Conservation (phyloP, 176 grass and related monocot species). For the Secale cereale region DNA sequence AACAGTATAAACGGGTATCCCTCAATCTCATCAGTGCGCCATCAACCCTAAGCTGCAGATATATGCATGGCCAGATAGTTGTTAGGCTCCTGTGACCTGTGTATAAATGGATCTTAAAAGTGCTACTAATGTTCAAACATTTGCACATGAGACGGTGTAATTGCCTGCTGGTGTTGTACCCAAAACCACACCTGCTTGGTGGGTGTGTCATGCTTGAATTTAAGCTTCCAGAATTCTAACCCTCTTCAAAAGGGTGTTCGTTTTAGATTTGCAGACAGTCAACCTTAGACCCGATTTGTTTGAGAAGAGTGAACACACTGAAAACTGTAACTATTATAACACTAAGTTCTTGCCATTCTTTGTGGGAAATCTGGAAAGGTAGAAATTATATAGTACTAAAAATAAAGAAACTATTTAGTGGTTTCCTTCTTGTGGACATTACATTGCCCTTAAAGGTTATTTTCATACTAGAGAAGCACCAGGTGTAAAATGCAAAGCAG, state of each 20-base stretch:
- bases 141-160: neutral
- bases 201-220: neutral
- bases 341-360: neutral
- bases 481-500: slow-evolving; percentile 3
- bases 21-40: slow-evolving; percentile 87
- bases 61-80: slow-evolving; percentile 8
- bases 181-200: neutral
- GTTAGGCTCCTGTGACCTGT: neutral
- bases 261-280: neutral
- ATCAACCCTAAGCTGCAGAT: slow-evolving; percentile 80
- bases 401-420: neutral
- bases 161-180: neutral
- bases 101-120: neutral
- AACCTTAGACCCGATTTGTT: neutral
- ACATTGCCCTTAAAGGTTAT: neutral
- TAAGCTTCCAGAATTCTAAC: neutral
- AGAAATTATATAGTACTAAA: neutral
- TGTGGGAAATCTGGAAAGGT: neutral
- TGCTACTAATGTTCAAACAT: neutral
- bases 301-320: neutral
- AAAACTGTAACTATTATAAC: neutral
- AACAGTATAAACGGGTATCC: slow-evolving; percentile 77
- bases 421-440: neutral
- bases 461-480: neutral
- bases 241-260: neutral